Percentiles rank a stretch among this genome's conserved stretches.
phyloP scores from a whole-genome alignment of 257 asterid species.

The Solanum virginianum region DNA sequence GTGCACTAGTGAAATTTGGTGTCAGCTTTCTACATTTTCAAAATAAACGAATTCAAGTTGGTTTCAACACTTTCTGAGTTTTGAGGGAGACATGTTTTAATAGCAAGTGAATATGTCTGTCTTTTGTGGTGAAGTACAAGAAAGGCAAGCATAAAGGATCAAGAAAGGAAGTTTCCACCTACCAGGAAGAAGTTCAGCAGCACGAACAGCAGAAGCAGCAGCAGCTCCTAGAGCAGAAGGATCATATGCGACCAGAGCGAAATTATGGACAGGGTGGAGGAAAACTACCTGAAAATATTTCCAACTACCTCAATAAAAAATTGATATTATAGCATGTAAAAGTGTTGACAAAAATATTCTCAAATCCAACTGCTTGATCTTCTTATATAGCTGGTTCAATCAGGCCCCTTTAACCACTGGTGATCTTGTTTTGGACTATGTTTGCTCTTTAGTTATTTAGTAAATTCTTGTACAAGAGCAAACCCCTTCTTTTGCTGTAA shows the following conservation, averaged over 20 bases:
- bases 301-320: background rate
- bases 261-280: conserved; percentile 98
- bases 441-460: too few species aligned
- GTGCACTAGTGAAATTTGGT: background rate
- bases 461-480: too few species aligned
- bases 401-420: too few species aligned
- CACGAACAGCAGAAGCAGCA: conserved; percentile 78
- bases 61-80: background rate
- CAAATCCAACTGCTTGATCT: too few species aligned
- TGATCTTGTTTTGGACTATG: too few species aligned
- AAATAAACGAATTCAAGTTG: background rate
- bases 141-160: background rate
- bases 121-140: background rate
- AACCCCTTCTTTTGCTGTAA: too few species aligned
- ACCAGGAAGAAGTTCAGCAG: conserved; percentile 99
- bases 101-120: background rate
- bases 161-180: background rate
- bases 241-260: conserved; percentile 89
- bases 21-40: background rate
- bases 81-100: background rate
- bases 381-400: too few species aligned
- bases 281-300: conserved; percentile 68
- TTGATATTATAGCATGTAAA: background rate
- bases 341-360: background rate
- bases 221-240: conserved; percentile 75